phyloP scores from a whole-genome alignment of 108 stramenopile species.

The Licmophora abbreviata region DNA sequence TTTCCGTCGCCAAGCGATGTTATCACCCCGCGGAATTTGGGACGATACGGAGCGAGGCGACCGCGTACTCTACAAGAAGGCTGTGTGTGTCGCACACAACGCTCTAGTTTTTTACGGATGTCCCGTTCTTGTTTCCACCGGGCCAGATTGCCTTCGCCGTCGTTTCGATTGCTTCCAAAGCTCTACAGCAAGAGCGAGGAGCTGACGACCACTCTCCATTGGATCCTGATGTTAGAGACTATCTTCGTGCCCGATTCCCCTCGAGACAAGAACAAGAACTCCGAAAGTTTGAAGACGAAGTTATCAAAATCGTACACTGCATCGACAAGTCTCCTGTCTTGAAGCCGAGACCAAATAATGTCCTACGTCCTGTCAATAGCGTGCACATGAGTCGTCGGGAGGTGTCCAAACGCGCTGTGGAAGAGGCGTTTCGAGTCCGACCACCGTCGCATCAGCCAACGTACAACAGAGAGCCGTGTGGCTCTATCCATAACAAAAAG shows the following conservation, averaged over 20 bases:
- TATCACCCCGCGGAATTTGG: no score
- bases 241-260: slow-evolving; percentile 21
- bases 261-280: slow-evolving; percentile 17
- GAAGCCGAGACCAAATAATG: no score
- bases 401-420: no score
- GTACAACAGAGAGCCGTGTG: no score
- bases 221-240: slow-evolving; percentile 16
- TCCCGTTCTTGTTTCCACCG: slow-evolving; percentile 32
- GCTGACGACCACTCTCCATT: slow-evolving; percentile 3
- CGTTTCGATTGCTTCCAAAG: slow-evolving; percentile 31
- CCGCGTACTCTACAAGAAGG: slow-evolving; percentile 5
- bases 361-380: no score
- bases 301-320: slow-evolving; percentile 22
- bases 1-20: no score
- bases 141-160: slow-evolving; percentile 45
- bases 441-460: no score
- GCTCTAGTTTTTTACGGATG: slow-evolving; percentile 39
- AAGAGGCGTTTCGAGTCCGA: no score
- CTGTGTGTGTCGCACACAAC: slow-evolving; percentile 23
- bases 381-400: no score
- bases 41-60: no score
- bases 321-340: no score
- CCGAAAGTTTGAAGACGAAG: slow-evolving; percentile 17
- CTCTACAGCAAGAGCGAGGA: background rate
- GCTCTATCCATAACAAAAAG: no score